Evolutionary conservation across 2,329 filamentous ascomycete genomes (phyloP).

Genomic region (Drechslerella stenobrocha): DNA sequence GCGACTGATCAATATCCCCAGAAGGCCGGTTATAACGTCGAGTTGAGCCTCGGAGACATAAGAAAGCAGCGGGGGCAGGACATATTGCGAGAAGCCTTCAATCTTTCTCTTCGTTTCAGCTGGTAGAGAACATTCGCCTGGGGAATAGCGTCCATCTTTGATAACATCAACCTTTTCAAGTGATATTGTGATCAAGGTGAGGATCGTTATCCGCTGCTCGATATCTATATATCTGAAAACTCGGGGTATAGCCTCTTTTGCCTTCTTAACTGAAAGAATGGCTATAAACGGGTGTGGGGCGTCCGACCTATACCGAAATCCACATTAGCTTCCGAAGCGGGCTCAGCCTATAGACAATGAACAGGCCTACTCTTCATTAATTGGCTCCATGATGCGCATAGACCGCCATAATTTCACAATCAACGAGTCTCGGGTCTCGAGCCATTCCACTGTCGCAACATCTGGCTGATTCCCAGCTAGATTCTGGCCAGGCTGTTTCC

Average conservation of each 20-base stretch:
- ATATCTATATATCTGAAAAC: conserved; percentile 92
- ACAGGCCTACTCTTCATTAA: conserved; percentile 58
- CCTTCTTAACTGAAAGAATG: conserved; percentile 90
- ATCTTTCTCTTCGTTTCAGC: conserved; percentile 83
- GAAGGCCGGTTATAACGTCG: conserved; percentile 84
- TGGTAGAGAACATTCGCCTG: conserved; percentile 73
- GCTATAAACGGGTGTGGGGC: conserved; percentile 88
- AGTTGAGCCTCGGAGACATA: conserved; percentile 90
- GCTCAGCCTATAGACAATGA: not conserved
- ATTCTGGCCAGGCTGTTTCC: conserved; percentile 70
- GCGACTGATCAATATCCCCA: conserved; percentile 79
- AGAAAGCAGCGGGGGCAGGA: conserved; percentile 85
- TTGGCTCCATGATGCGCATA: conserved; percentile 90
- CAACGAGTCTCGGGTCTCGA: conserved; percentile 69
- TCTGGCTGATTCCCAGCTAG: conserved; percentile 66
- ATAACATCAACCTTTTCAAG: conserved; percentile 91
- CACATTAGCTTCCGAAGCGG: conserved; percentile 38
- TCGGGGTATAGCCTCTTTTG: conserved; percentile 91
- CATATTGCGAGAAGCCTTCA: conserved; percentile 81
- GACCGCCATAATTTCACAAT: conserved; percentile 81
- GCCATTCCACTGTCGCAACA: conserved; percentile 78
- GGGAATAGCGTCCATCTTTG: conserved; percentile 72
- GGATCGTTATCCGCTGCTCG: conserved; percentile 88
- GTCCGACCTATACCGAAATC: conserved; percentile 63
- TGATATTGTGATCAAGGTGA: conserved; percentile 94